Evolutionary conservation across 805 yeast genomes (phyloP).

Genomic region (Wickerhamiella lipophila): DNA sequence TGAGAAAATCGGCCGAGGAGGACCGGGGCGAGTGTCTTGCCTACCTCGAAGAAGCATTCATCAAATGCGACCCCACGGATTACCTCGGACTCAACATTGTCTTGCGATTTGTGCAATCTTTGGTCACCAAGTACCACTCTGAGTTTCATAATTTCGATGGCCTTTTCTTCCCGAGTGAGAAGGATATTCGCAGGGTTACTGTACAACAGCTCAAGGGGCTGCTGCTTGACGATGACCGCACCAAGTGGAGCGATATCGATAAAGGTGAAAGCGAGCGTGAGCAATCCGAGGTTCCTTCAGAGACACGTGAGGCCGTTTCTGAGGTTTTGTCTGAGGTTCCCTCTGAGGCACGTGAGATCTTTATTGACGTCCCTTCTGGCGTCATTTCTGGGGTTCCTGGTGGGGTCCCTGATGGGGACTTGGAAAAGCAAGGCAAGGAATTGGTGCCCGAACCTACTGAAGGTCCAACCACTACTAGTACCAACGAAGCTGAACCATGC

Average conservation of each 20-base stretch:
- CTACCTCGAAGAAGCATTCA: constrained; percentile 41
- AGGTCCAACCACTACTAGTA: too few species aligned
- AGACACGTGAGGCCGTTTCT: too few species aligned
- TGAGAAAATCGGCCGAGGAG: constrained; percentile 39
- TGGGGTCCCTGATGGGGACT: background rate
- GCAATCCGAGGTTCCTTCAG: background rate
- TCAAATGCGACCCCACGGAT: constrained; percentile 45
- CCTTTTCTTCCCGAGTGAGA: constrained; percentile 75
- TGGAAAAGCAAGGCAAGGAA: too few species aligned
- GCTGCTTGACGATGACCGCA: constrained; percentile 32
- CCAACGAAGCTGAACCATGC: background rate
- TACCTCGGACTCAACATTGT: constrained; percentile 60
- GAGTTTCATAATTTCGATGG: constrained; percentile 73
- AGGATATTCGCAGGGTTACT: constrained; percentile 81
- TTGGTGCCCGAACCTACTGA: too few species aligned
- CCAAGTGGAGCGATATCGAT: background rate
- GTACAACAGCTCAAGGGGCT: constrained; percentile 72
- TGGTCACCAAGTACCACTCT: constrained; percentile 76
- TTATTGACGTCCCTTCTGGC: background rate
- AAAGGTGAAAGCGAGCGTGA: background rate
- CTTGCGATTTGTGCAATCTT: constrained; percentile 59
- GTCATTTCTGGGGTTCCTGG: too few species aligned
- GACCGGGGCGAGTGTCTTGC: constrained; percentile 39
- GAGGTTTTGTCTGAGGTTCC: background rate
- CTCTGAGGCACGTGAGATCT: background rate